A percentile compares a stretch with the other conserved stretches of the same genome.
Evolutionary conservation across 495 filamentous ascomycete genomes (phyloP).

Genomic region (Echria macrotheca): DNA sequence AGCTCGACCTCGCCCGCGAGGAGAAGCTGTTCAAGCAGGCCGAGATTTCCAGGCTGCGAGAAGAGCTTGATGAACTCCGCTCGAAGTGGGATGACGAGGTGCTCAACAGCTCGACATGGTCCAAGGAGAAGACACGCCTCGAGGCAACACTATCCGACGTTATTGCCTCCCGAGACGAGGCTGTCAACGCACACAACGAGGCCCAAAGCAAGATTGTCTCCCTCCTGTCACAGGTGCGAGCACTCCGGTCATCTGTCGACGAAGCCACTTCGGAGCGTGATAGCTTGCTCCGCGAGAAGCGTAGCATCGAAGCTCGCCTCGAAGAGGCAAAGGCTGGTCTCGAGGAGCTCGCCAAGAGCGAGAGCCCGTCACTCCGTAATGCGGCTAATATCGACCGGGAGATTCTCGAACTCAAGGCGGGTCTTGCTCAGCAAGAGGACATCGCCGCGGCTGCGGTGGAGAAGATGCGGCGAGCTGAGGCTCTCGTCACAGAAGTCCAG

Average conservation of each 20-base stretch:
- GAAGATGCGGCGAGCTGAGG: constrained; percentile 97
- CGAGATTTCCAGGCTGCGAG: constrained; percentile 71
- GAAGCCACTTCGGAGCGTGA: constrained; percentile 85
- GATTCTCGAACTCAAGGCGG: constrained; percentile 82
- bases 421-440: constrained; percentile 88
- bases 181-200: constrained; percentile 87
- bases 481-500: constrained; percentile 80
- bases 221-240: constrained; percentile 85
- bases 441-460: constrained; percentile 87
- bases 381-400: constrained; percentile 87
- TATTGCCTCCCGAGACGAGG: constrained; percentile 84
- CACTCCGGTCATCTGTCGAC: constrained; percentile 75
- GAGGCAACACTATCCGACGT: constrained; percentile 89
- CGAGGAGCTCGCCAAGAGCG: constrained; percentile 83
- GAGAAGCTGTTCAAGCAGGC: constrained; percentile 59
- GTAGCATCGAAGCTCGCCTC: constrained; percentile 78
- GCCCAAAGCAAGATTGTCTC: constrained; percentile 87
- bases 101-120: constrained; percentile 95
- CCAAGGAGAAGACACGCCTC: constrained; percentile 91
- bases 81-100: constrained; percentile 99
- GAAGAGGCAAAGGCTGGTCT: constrained; percentile 82
- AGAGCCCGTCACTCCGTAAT: constrained; percentile 85
- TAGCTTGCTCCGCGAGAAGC: constrained; percentile 80
- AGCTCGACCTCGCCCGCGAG: constrained; percentile 90
- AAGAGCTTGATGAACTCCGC: constrained; percentile 90